Evolutionary conservation across 2,329 filamentous ascomycete genomes (phyloP), one percentile per base, ranked within the genome.

Genomic region (Dactylonectria macrodidyma): DNA sequence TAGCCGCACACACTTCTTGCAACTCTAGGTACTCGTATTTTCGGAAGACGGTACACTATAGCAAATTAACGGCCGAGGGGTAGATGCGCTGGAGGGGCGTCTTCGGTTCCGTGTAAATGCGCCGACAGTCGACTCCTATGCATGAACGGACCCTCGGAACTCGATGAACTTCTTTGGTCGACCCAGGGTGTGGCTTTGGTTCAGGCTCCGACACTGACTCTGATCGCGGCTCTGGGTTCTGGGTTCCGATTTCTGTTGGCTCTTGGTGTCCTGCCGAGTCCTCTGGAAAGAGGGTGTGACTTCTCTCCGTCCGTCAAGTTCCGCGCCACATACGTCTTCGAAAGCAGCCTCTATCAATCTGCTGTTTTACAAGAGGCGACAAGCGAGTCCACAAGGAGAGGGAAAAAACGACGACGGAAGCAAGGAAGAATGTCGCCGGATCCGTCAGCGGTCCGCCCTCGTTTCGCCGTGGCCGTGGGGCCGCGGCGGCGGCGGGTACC

Each of bases 391-490:
- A 24, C 5, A 46, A 41, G 22, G 44, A 46, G 51, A 34, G 44
- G 47, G 36, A 22, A 34, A 52, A 24, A 41, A 41, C n/a, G 38
- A 24, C 58, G 48, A 44, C 50, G 58, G 33, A 19, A 19, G 44
- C 58, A 48, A 60, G 52, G 58, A 60, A 60, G 58, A 60, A 60
- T 60, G 58, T 38, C 41, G 41, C 16, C 41, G 47, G 58, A 11
- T 48, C 58, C 52, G 58, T 38, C 41, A n/a, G 5, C 41, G 47
- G 58, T 26, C 58, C 58, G 58, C 33, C 41, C 58, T 52, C 33
- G 48, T 41, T 54, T 8, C 47, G n/a, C 41, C 41, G 41, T 44
- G 16, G 4, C 14, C 16, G 41, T n/a, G 41, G 41, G 5, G 41
- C 41, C 41, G 41, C 41, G 41, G 41, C 41, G 41, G 41, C 41